Evolutionary conservation across 129 eudicot genomes (phyloP).

Genomic region (Calendula officinalis): DNA sequence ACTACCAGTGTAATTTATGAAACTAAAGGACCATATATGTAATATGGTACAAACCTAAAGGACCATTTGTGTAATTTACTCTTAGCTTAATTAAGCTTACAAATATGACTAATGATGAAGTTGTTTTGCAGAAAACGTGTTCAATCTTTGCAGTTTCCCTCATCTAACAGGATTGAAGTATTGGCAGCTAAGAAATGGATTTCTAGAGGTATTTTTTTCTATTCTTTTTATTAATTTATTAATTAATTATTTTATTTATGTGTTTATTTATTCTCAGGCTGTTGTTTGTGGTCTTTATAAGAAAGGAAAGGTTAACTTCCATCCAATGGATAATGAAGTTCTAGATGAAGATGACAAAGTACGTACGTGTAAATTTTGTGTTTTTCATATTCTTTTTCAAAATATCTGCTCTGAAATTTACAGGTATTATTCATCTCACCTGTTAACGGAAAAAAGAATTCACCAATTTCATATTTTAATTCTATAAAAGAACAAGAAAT

Average conservation of each 20-base stretch:
- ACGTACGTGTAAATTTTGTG: constrained; percentile 26
- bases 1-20: too few relatives aligned
- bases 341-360: constrained; percentile 81
- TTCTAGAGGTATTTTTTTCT: constrained; percentile 63
- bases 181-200: constrained; percentile 67
- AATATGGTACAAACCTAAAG: too few relatives aligned
- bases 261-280: constrained; percentile 51
- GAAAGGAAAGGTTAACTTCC: constrained; percentile 65
- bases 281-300: constrained; percentile 86
- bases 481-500: constrained; percentile 40
- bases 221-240: not conserved
- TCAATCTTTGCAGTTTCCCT: constrained; percentile 83
- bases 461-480: constrained; percentile 48
- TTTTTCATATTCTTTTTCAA: not conserved
- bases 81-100: constrained; percentile 14
- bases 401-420: constrained; percentile 7
- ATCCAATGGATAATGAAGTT: constrained; percentile 84
- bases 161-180: constrained; percentile 64
- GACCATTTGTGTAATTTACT: too few relatives aligned
- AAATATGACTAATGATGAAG: constrained; percentile 16
- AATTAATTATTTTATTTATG: not conserved
- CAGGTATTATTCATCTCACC: constrained; percentile 85
- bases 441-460: constrained; percentile 60
- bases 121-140: constrained; percentile 83
- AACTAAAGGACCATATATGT: too few relatives aligned